A percentile compares a stretch with the other conserved stretches of the same genome.
Evolutionary conservation across 305 asterid species (phyloP).

Genomic region (Fraxinus velutina): DNA sequence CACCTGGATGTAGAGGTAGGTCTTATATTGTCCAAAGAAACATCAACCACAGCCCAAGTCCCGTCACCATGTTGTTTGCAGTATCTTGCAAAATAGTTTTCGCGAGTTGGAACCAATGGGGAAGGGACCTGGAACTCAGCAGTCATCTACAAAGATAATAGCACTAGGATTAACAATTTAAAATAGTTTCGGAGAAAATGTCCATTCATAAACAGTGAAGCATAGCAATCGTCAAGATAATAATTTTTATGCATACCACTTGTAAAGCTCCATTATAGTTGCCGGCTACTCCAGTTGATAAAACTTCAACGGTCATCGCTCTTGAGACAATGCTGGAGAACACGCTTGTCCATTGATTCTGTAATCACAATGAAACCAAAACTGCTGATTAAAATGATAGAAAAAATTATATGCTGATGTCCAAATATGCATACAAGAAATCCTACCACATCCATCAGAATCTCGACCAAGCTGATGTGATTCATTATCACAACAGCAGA

Average conservation of each 20-base stretch:
- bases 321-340: slow-evolving; percentile 65
- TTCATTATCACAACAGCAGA: slow-evolving; percentile 85
- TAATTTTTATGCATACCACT: slow-evolving; percentile 41
- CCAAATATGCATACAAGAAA: not conserved
- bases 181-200: not conserved
- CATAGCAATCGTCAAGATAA: not conserved
- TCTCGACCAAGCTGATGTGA: slow-evolving; percentile 72
- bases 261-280: slow-evolving; percentile 70
- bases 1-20: slow-evolving; percentile 61
- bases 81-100: slow-evolving; percentile 74
- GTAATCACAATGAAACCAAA: slow-evolving; percentile 12
- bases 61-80: slow-evolving; percentile 86
- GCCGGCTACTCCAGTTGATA: slow-evolving; percentile 77
- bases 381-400: not conserved
- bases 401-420: not conserved
- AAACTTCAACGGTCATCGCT: slow-evolving; percentile 59
- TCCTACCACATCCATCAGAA: slow-evolving; percentile 65
- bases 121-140: slow-evolving; percentile 94
- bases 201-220: not conserved
- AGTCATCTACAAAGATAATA: slow-evolving; percentile 54
- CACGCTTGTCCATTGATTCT: slow-evolving; percentile 69
- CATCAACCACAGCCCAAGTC: slow-evolving; percentile 92
- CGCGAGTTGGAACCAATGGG: slow-evolving; percentile 86
- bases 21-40: slow-evolving; percentile 72
- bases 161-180: not conserved